Evolutionary conservation across 1,284 basidiomycete genomes (phyloP), one percentile per base, ranked within the genome.

Genomic region (Jaminaea rosea): DNA sequence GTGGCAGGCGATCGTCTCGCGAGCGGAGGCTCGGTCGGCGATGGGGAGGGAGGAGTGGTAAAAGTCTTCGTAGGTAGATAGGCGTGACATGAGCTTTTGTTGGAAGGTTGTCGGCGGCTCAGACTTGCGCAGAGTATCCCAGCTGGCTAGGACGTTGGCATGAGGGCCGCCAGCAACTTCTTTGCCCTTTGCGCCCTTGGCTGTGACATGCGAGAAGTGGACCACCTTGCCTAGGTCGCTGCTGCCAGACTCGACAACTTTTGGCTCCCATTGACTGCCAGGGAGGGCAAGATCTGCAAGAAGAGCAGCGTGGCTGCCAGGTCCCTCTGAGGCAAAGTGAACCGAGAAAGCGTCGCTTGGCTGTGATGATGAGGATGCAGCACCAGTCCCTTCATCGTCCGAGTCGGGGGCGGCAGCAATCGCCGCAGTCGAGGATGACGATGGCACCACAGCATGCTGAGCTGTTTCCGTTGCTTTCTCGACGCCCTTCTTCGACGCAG

Each of bases 1-100:
- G 37, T 71, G 69, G 58, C 63, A 58, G 10, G 63, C 61, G 5
- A 63, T 29, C 3, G 53, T 52, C 23, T 61, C 44, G 21, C 67
- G 56, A 19, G 58, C 53, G 26, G 58, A 50, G 7, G 47, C 39
- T 9, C 59, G 61, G 19, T 63, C 53, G 4, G 47, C 37, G 4
- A 26, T 17, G 2, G 56, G 17, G 3, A 66, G 50, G 27, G 56
- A 53, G 29, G 61, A 54, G 52, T 72, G 59, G 49, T 60, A 59
- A 1, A 72, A 44, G 50, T 72, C 67, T 31, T 44, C 52, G 50
- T 69, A 70, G 48, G 47, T 55, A 32, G 60, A 63, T 0, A 74
- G 42, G 1, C 48, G 42, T 21, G 52, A 48, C 3, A 63, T 47
- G 17, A 69, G 55, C 29, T 41, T 21, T 3, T 34, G 31, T 29